Evolutionary conservation across 163 green algal species (phyloP), one percentile per base, ranked within the genome.

Genomic region (Chloromonas sp.): DNA sequence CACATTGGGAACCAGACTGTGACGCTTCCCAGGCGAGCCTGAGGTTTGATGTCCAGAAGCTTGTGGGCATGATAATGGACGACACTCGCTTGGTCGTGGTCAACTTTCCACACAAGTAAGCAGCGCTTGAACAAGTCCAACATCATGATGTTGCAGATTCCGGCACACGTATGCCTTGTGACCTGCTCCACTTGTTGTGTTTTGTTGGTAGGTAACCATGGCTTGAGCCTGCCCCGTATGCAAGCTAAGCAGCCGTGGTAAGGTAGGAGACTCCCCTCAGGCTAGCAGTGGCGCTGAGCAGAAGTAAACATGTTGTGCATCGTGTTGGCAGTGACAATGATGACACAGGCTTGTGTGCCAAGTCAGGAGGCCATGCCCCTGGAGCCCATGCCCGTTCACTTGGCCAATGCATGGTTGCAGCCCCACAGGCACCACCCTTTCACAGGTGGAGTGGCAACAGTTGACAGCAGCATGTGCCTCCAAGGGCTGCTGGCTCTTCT

Each of bases 101-200:
- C 70, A 93, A 93, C 90, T 93, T 91, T 76, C 90, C 90, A 15
- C 90, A 93, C 90, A 91, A 91, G 79, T 82, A 36, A 82, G 79
- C 59, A 81, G 36, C 36, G 36, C 36, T 36, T 36, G 36, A 36
- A 36, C 11, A 76, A 76, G 66, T 76, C 5, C 66, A 11, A 11
- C 66, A n/a, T 76, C 8, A 76, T 76, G 66, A 76, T 8, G 11
- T 76, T 8, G 8, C 11, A 11, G 8, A 76, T 76, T 8, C 5
- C 66, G 8, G 11, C 11, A 11, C 66, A 76, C 81, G 36, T 36
- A 36, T 36, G 36, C 36, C 36, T 36, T 36, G 36, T 36, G 36
- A 36, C 36, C 36, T 36, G 36, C 36, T 36, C 36, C 36, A 36
- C 36, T 36, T 36, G 36, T 36, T 36, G 36, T 36, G 36, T 36